Conservation (phyloP, 768 basidiomycete species). For the Kwoniella bestiolae region DNA sequence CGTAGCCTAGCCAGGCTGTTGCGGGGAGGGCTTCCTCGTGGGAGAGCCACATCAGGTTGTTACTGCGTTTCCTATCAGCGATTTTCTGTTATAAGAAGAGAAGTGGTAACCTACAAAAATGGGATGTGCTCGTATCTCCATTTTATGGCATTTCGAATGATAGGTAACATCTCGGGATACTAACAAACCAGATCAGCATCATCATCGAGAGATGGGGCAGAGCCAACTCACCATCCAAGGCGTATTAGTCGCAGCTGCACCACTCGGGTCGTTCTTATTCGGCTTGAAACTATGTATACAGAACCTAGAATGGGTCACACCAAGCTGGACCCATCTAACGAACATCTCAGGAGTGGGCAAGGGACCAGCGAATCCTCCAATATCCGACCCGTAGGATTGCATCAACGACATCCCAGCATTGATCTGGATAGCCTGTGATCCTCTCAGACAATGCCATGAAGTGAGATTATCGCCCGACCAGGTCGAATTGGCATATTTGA, state of each 20-base stretch:
- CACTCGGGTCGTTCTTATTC: slow-evolving; percentile 43
- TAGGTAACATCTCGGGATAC: slow-evolving; percentile 54
- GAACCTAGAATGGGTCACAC: slow-evolving; percentile 52
- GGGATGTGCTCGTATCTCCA: slow-evolving; percentile 56
- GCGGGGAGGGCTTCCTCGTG: slow-evolving; percentile 46
- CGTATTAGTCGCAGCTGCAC: slow-evolving; percentile 47
- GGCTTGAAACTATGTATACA: slow-evolving; percentile 58
- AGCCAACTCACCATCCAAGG: slow-evolving; percentile 53
- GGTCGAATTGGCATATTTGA: slow-evolving; percentile 51
- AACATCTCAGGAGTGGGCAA: slow-evolving; percentile 54
- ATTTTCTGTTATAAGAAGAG: not conserved
- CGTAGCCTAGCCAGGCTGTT: slow-evolving; percentile 51
- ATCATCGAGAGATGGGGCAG: not conserved
- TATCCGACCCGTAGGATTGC: slow-evolving; percentile 52
- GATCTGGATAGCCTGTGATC: slow-evolving; percentile 51
- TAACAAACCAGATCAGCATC: slow-evolving; percentile 37
- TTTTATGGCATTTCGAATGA: slow-evolving; percentile 51
- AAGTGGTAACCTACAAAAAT: slow-evolving; percentile 45
- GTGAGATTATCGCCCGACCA: slow-evolving; percentile 56
- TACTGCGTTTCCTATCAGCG: slow-evolving; percentile 25
- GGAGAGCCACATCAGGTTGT: slow-evolving; percentile 52
- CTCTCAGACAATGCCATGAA: slow-evolving; percentile 55
- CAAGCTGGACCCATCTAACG: slow-evolving; percentile 55
- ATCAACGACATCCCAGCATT: slow-evolving; percentile 53
- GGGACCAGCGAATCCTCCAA: slow-evolving; percentile 56